Evolutionary conservation across 441 rosid species (phyloP), one percentile per base, ranked within the genome.

Genomic region (Syzygium syzygioides): DNA sequence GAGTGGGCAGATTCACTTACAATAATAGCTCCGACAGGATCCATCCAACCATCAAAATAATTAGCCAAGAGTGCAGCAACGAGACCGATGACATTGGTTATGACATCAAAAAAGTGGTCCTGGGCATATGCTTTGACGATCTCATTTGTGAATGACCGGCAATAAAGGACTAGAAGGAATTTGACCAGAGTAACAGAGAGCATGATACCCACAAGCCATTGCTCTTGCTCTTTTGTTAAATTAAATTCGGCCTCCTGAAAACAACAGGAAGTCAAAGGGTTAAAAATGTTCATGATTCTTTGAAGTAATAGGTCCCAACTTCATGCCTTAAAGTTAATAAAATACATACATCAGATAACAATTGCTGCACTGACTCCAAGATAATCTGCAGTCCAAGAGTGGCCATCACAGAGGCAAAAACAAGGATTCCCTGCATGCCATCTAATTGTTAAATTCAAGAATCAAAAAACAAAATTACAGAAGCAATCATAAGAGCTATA

Each of bases 381-480:
- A 97, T 97, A 86, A 97, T 97, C 92, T 97, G 99, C 93, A 97
- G 94, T 85, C 99, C 99, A 86, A 97, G 96, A 89, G 99, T 97
- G 64, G 99, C 99, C 99, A 97, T 97, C 87, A 96, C 99, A 83
- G 98, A 97, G 89, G 99, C 99, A 93, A 97, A 97, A 79, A 97
- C 99, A 89, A 97, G 98, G 92, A 97, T 96, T 83, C 99, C 99
- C 99, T 97, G 94, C 89, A 86, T 26, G 91, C 53, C 86, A 88
- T 87, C 86, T 71, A 71, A 45, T 85, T 85, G 76, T 87, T 68
- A 53, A 55, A 11, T 23, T 48, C 56, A 53, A 86, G 48, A 26
- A 41, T 84, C 11, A 11, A 19, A 55, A 48, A 50, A 85, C n/a
- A 54, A 55, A 85, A 59, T 32, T 55, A 55, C 87, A 85, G 64